Percentiles rank a stretch among this genome's conserved stretches.
Conservation (phyloP, 2,329 filamentous ascomycete genomes). For the Karstenula rhodostoma region DNA sequence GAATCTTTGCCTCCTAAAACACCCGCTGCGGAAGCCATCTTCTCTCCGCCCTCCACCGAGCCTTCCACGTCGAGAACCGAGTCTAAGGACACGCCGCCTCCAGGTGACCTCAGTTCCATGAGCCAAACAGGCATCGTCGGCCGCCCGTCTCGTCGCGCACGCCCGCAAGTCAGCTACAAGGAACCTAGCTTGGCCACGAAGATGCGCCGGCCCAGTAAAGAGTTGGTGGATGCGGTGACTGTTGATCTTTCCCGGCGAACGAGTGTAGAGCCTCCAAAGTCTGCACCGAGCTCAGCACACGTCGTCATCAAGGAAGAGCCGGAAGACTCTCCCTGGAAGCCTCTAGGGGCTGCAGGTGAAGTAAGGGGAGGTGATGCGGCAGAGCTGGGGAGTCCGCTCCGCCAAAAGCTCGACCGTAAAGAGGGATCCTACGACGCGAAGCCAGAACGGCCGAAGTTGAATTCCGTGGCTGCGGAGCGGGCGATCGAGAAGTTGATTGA, state of each 20-base stretch:
- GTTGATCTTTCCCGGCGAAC: conserved; percentile 31
- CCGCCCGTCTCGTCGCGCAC: conserved; percentile 55
- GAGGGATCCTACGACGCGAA: conserved; percentile 28
- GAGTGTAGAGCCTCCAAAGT: conserved; percentile 35
- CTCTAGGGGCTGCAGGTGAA: conserved; percentile 28
- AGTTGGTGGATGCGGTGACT: conserved; percentile 56
- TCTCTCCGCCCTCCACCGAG: conserved; percentile 56
- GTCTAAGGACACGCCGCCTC: conserved; percentile 54
- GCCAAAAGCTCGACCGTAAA: conserved; percentile 39
- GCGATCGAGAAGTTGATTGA: conserved; percentile 46
- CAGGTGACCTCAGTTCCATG: conserved; percentile 48
- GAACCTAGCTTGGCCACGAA: conserved; percentile 59
- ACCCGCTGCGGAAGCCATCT: conserved; percentile 47
- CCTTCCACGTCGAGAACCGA: conserved; percentile 49
- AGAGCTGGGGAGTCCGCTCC: conserved; percentile 46
- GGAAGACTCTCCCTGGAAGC: conserved; percentile 40
- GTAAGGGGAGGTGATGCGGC: conserved; percentile 34
- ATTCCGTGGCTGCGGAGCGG: conserved; percentile 40
- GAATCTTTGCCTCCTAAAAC: conserved; percentile 51
- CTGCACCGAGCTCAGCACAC: conserved; percentile 30
- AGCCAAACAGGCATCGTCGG: conserved; percentile 44
- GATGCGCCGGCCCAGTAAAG: conserved; percentile 58
- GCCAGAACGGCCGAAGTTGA: conserved; percentile 27
- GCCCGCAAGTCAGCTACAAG: conserved; percentile 58
- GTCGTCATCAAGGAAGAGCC: conserved; percentile 40